A percentile compares a stretch with the other conserved stretches of the same genome.
Conservation (phyloP, 2,329 filamentous ascomycete genomes). For the Mycocentrospora acerina region DNA sequence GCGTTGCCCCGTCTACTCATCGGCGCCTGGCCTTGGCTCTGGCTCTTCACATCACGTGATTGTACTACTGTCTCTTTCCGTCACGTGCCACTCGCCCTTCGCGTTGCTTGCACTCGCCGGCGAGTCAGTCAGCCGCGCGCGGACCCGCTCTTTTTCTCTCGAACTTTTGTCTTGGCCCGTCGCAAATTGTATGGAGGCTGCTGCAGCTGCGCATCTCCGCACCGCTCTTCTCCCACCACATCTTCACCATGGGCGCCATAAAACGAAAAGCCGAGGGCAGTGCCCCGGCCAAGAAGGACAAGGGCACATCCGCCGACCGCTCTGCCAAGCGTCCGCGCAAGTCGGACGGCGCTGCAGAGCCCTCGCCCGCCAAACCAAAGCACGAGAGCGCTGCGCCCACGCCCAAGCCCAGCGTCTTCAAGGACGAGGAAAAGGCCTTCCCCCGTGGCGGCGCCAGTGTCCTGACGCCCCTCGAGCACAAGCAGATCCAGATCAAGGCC, state of each 20-base stretch:
- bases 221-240: conserved; percentile 4
- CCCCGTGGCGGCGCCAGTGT: conserved; percentile 89
- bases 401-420: conserved; percentile 49
- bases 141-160: conserved; percentile 25
- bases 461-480: conserved; percentile 89
- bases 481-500: conserved; percentile 93
- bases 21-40: no score
- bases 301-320: conserved; percentile 28
- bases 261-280: conserved; percentile 49
- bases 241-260: conserved; percentile 44
- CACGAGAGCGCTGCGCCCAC: conserved; percentile 34
- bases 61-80: no score
- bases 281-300: conserved; percentile 34
- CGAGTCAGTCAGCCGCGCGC: no score
- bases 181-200: conserved; percentile 10
- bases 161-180: conserved; percentile 19
- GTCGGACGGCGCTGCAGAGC: conserved; percentile 31
- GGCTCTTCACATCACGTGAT: no score
- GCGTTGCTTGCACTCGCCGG: no score
- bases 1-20: no score
- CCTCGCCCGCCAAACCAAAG: conserved; percentile 32
- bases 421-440: conserved; percentile 85
- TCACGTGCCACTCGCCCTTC: no score
- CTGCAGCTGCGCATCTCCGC: conserved; percentile 9
- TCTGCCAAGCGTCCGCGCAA: conserved; percentile 42